Conservation (phyloP, 2,329 filamentous ascomycete genomes). For the Fusarium sp. region DNA sequence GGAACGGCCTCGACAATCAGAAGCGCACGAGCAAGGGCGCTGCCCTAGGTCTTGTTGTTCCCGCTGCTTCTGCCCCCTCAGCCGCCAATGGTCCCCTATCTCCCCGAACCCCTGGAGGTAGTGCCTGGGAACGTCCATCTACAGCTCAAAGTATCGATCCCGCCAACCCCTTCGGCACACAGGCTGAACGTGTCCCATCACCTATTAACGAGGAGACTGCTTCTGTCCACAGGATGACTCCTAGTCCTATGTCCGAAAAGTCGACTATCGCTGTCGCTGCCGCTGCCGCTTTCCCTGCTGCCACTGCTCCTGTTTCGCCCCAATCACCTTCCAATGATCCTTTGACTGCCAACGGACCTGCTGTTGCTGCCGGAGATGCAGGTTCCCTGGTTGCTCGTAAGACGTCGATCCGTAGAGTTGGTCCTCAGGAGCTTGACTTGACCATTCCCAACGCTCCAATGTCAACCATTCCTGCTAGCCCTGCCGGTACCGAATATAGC, state of each 20-base stretch:
- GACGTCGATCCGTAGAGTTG: slow-evolving; percentile 68
- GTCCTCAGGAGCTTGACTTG: slow-evolving; percentile 66
- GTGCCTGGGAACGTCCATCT: slow-evolving; percentile 64
- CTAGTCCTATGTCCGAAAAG: slow-evolving; percentile 54
- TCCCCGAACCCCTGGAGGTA: slow-evolving; percentile 52
- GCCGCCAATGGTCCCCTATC: slow-evolving; percentile 38
- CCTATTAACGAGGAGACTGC: slow-evolving; percentile 56
- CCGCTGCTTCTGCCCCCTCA: slow-evolving; percentile 47
- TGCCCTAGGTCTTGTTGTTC: slow-evolving; percentile 55
- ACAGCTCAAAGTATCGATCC: slow-evolving; percentile 63
- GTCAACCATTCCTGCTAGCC: slow-evolving; percentile 65
- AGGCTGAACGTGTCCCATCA: slow-evolving; percentile 65
- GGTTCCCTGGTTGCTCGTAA: slow-evolving; percentile 63
- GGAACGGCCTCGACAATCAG: slow-evolving; percentile 62
- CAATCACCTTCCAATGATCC: slow-evolving; percentile 52
- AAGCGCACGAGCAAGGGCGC: slow-evolving; percentile 65
- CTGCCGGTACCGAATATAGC: slow-evolving; percentile 74
- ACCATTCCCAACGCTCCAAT: slow-evolving; percentile 59
- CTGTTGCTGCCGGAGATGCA: slow-evolving; percentile 52
- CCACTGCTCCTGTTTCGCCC: slow-evolving; percentile 42
- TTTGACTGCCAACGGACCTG: slow-evolving; percentile 56
- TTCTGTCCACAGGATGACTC: slow-evolving; percentile 44
- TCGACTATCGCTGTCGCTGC: slow-evolving; percentile 27
- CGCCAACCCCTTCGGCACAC: slow-evolving; percentile 79
- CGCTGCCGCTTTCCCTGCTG: slow-evolving; percentile 31